Evolutionary conservation across 1,139 yeast species (phyloP).

Genomic region (Geotrichum histeridarum): DNA sequence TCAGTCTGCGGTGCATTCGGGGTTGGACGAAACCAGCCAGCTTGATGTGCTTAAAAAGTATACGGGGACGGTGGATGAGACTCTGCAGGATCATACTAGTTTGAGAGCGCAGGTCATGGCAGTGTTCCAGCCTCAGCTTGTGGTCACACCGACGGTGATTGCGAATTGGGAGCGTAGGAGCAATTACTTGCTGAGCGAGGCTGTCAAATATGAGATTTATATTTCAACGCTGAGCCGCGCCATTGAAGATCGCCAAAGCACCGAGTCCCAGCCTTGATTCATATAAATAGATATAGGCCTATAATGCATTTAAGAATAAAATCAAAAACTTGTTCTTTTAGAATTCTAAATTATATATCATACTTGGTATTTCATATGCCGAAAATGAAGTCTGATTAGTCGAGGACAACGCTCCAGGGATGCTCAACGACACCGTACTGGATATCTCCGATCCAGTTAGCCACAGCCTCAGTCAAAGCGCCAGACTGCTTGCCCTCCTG

Average conservation of each 20-base stretch:
- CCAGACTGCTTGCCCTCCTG: conserved; percentile 76
- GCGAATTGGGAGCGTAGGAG: conserved; percentile 36
- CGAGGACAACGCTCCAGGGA: conserved; percentile 36
- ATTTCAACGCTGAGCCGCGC: conserved; percentile 30
- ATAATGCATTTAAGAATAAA: no score
- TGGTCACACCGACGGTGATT: conserved; percentile 31
- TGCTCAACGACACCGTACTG: conserved; percentile 81
- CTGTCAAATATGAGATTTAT: conserved; percentile 34
- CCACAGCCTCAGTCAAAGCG: conserved; percentile 66
- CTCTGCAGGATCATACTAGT: conserved; percentile 31
- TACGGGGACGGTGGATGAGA: conserved; percentile 25
- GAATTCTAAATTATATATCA: not conserved
- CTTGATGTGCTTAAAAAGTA: conserved; percentile 28
- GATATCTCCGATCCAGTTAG: conserved; percentile 78
- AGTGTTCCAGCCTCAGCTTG: conserved; percentile 8
- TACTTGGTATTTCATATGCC: not conserved
- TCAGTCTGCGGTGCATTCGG: conserved; percentile 29
- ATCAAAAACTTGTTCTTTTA: not conserved
- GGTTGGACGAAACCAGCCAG: conserved; percentile 30
- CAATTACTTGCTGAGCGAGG: conserved; percentile 33
- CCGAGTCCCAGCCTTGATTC: not conserved
- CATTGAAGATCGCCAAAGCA: conserved; percentile 23
- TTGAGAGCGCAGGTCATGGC: conserved; percentile 18
- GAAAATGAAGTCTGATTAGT: not conserved
- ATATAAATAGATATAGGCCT: no score